Percentiles rank a stretch among this genome's conserved stretches.
Evolutionary conservation across 2,329 filamentous ascomycete genomes (phyloP).

Genomic region (Botrytis fragariae): DNA sequence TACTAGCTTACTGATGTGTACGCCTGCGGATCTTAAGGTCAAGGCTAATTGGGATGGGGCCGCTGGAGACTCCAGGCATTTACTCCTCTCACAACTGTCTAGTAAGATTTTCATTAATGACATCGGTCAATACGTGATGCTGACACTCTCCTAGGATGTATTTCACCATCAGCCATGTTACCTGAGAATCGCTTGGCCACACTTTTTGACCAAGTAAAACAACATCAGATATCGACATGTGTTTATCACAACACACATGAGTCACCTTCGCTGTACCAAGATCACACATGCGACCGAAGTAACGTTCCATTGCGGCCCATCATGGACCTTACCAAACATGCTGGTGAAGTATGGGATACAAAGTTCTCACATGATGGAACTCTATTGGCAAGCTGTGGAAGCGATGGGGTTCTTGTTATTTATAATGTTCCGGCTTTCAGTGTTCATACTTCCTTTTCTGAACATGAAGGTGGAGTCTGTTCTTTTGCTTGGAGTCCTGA

Average conservation of each 20-base stretch:
- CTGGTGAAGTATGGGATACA: constrained; percentile 87
- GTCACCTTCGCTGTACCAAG: constrained; percentile 81
- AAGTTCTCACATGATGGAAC: constrained; percentile 86
- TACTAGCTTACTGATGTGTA: constrained; percentile 81
- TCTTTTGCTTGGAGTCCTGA: constrained; percentile 92
- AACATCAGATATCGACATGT: constrained; percentile 77
- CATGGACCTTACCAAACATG: constrained; percentile 68
- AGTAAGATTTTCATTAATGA: constrained; percentile 53
- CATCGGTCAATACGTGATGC: constrained; percentile 3
- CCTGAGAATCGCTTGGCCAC: constrained; percentile 84
- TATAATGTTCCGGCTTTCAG: constrained; percentile 75
- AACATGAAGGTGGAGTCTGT: constrained; percentile 69
- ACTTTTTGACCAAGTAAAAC: constrained; percentile 79
- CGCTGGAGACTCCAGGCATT: constrained; percentile 67
- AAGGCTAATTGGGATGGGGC: constrained; percentile 87
- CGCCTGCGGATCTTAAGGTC: constrained; percentile 69
- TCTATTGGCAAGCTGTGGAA: constrained; percentile 78
- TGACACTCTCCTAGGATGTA: constrained; percentile 60
- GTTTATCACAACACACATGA: constrained; percentile 80
- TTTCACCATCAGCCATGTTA: constrained; percentile 96
- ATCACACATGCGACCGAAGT: constrained; percentile 77
- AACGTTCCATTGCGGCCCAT: constrained; percentile 75
- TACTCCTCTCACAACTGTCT: constrained; percentile 77
- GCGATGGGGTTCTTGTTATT: constrained; percentile 71
- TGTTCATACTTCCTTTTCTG: constrained; percentile 58